Evolutionary conservation across 768 basidiomycete genomes (phyloP), one percentile per base, ranked within the genome.

Genomic region (Suillus hirtellus): DNA sequence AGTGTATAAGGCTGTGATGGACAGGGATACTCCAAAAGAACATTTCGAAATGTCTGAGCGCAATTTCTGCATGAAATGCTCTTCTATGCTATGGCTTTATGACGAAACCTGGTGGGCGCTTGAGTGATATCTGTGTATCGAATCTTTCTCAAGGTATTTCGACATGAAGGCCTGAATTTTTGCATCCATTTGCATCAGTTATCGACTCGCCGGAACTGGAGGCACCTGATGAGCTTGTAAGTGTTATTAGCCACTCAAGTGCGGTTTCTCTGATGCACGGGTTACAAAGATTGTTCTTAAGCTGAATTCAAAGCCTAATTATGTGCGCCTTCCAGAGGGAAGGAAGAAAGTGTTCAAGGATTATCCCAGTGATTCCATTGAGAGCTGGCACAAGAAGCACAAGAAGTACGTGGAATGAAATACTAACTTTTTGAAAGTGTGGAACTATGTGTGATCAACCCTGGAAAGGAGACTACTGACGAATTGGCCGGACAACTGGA

Each of bases 151-250:
- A 37, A 31, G 3, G 11, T 2, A 24, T 24, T 15, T 3, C 24
- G 14, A 9, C 4, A n/a, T 31, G 1, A 50, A 89, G 87, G 87
- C 86, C 87, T 0, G 84, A 88, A 34, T 68, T 84, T 0, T 76
- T 89, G 40, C 88, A 89, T 61, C 88, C 88, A 3, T 89, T 89
- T 65, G 88, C 88, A 10, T 86, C 86, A 35, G 87, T 81, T 0
- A 87, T 89, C 58, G 88, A 89, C 61, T 79, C 79, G 4, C 87
- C 86, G 2, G 78, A 82, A n/a, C 79, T 89, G 15, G 79, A 81
- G 42, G 64, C 68, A 0, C 85, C 87, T 2, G 75, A 81, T 14
- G 78, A 77, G 15, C 72, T 88, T 80, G 87, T 87, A 58, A 62
- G 79, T 69, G 4, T 46, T 24, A 31, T 21, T 60, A 12, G 17